Conservation (phyloP, 83 land plant species). For the Thuja plicata region DNA sequence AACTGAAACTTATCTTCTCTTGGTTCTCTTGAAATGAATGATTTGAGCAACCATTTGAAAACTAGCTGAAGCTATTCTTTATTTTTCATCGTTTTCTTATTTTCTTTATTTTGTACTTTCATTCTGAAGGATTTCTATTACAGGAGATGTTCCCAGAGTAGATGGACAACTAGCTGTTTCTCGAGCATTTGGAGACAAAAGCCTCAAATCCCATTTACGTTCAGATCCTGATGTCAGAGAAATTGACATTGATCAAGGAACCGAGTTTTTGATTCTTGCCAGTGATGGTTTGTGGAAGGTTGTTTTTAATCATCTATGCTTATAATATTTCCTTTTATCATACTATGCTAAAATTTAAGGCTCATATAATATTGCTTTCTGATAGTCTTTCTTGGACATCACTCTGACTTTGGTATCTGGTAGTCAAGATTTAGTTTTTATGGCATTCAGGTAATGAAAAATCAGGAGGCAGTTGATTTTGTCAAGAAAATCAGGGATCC, state of each 20-base stretch:
- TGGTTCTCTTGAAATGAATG: not conserved
- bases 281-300: constrained; percentile 89
- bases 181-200: constrained; percentile 77
- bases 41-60: not conserved
- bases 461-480: constrained; percentile 71
- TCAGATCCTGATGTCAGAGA: constrained; percentile 60
- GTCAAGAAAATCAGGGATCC: constrained; percentile 54
- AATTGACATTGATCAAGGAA: constrained; percentile 18
- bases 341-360: not conserved
- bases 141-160: constrained; percentile 77
- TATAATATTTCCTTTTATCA: not conserved
- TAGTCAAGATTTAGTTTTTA: constrained; percentile 9
- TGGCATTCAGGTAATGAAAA: constrained; percentile 62
- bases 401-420: constrained; percentile 4
- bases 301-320: not conserved
- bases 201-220: constrained; percentile 59
- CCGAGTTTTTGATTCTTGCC: constrained; percentile 55
- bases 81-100: not conserved
- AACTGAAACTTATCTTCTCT: not conserved
- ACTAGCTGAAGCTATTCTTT: not conserved
- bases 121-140: not conserved
- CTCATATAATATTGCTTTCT: not conserved
- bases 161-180: constrained; percentile 82
- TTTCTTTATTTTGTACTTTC: no score
- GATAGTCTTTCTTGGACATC: not conserved